A percentile compares a stretch with the other conserved stretches of the same genome.
Conservation (phyloP, 495 filamentous ascomycete genomes). For the Pseudomonodictys pantanalensis region DNA sequence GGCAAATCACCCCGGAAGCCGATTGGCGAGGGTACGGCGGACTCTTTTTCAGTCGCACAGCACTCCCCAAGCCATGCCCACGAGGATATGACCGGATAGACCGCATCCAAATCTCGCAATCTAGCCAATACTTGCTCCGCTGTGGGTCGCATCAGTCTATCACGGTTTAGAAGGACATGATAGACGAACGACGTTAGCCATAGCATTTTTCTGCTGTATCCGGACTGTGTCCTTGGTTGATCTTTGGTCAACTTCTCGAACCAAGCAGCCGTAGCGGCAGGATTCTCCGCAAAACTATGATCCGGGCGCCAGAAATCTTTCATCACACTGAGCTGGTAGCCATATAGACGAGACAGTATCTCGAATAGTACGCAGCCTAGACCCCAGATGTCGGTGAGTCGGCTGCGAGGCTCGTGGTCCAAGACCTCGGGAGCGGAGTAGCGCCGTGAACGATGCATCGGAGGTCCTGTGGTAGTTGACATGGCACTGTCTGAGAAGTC, state of each 20-base stretch:
- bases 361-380: too few species aligned
- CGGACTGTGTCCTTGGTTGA: neutral
- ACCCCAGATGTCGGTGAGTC: too few species aligned
- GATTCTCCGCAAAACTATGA: too few species aligned
- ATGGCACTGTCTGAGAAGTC: too few species aligned
- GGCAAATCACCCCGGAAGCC: neutral
- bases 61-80: neutral
- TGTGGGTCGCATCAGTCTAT: neutral
- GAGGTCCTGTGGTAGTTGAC: too few species aligned
- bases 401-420: too few species aligned
- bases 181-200: neutral
- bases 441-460: too few species aligned
- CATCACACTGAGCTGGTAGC: too few species aligned
- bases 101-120: neutral
- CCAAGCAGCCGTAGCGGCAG: too few species aligned
- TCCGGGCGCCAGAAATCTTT: too few species aligned
- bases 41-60: neutral
- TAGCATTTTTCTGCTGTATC: neutral
- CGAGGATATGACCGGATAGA: neutral
- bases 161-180: neutral
- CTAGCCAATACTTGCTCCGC: neutral
- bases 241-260: neutral
- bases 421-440: too few species aligned
- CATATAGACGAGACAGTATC: too few species aligned
- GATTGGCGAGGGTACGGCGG: neutral